Evolutionary conservation across 2,329 filamentous ascomycete genomes (phyloP), one percentile per base, ranked within the genome.

Genomic region (Ophiocordyceps camponoti-floridani): DNA sequence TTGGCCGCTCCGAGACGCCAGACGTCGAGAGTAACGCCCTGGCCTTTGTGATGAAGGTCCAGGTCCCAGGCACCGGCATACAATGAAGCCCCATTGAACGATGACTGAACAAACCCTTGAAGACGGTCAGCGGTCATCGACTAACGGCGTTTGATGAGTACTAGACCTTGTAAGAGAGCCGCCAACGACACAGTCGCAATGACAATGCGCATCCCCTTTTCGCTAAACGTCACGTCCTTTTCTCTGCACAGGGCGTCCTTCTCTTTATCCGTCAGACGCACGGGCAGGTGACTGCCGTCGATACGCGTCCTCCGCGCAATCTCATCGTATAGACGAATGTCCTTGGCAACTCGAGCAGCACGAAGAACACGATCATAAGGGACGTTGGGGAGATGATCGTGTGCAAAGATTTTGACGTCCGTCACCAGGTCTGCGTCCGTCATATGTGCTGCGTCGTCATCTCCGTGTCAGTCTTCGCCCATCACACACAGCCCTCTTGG

Each of bases 131-230:
- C 14, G 7, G 2, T 6, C 33, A 14, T 35, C 33, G 13, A 14
- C 30, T 14, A 33, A 33, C 2, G 30, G 2, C 4, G 9, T 3
- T 10, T 33, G 10, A 3, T 8, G 3, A 35, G 6, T 14, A n/a
- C 14, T 37, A 46, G 19, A 54, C 53, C 53, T 49, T 68, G 65
- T 0, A 68, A 51, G 40, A 68, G 61, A 0, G 65, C 65, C 0
- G 65, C 64, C 3, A 67, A 54, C 3, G 64, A 66, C 12, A 68
- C 65, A 1, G 63, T 66, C 30, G 62, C 48, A 37, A 66, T 59
- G 44, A 68, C 64, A 11, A 59, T 53, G 14, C 56, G 47, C 59
- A 67, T 67, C 2, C 59, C 58, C 41, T 51, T 53, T 37, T 67
- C 58, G 10, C 62, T 62, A 37, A 66, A 63, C 0, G 63, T 51